Percentiles rank a stretch among this genome's conserved stretches.
Conservation (phyloP, 495 filamentous ascomycete genomes). For the Tuber brumale region DNA sequence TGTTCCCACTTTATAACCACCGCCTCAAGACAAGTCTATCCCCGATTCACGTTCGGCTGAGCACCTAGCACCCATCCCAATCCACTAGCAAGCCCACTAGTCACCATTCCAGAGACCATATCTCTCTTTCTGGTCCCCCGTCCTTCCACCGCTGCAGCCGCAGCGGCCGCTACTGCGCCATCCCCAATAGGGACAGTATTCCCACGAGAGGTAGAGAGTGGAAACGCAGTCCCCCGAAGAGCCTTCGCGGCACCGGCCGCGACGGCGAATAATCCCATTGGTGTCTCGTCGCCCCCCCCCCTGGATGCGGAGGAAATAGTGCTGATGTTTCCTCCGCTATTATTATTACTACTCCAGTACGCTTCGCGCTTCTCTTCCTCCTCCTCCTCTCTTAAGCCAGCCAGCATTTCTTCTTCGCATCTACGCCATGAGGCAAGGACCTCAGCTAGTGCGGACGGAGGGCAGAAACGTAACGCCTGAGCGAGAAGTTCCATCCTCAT, state of each 20-base stretch:
- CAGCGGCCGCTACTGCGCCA: constrained; percentile 32
- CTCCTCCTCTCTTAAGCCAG: constrained; percentile 61
- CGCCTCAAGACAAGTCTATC: background rate
- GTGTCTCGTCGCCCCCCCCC: constrained; percentile 60
- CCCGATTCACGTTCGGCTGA: constrained; percentile 45
- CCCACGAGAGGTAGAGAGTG: constrained; percentile 12
- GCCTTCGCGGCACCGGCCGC: constrained; percentile 76
- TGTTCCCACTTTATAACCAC: background rate
- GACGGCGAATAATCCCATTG: constrained; percentile 91
- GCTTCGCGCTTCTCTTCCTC: constrained; percentile 67
- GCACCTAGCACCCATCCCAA: constrained; percentile 82
- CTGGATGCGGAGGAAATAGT: constrained; percentile 31
- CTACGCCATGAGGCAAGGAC: constrained; percentile 77
- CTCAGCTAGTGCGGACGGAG: constrained; percentile 69
- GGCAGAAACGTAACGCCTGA: constrained; percentile 73
- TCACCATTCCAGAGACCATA: constrained; percentile 69
- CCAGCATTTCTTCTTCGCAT: constrained; percentile 78
- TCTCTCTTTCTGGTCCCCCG: constrained; percentile 62
- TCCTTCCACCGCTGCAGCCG: constrained; percentile 38
- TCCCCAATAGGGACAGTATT: constrained; percentile 27
- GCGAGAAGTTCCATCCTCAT: constrained; percentile 86
- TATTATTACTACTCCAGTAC: constrained; percentile 25
- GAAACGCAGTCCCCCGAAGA: constrained; percentile 30
- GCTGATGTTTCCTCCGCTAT: constrained; percentile 24
- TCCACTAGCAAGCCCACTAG: constrained; percentile 65